Evolutionary conservation across 2,329 filamentous ascomycete genomes (phyloP).

Genomic region (Nothomitra cinnamomea): DNA sequence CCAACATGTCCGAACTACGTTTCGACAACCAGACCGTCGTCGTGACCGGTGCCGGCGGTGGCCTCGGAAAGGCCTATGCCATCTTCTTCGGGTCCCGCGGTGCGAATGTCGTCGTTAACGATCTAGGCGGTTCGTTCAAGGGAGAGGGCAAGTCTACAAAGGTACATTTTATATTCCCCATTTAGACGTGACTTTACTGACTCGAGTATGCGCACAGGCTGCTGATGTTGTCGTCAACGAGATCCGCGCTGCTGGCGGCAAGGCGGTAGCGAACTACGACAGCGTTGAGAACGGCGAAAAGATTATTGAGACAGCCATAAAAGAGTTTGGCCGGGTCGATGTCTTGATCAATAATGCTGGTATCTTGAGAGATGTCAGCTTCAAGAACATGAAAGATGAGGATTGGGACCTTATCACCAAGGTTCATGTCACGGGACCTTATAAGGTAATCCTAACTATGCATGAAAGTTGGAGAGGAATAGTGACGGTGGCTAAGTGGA

Average conservation of each 20-base stretch:
- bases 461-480: background rate
- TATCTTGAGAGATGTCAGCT: slow-evolving; percentile 85
- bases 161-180: slow-evolving; percentile 32
- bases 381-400: slow-evolving; percentile 95
- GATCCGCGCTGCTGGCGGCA: slow-evolving; percentile 76
- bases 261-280: slow-evolving; percentile 96
- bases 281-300: slow-evolving; percentile 81
- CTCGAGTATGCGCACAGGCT: slow-evolving; percentile 32
- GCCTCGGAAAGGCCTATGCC: slow-evolving; percentile 67
- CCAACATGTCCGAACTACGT: slow-evolving; percentile 50
- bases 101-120: slow-evolving; percentile 91
- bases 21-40: slow-evolving; percentile 84
- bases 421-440: slow-evolving; percentile 84
- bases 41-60: slow-evolving; percentile 72
- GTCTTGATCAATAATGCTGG: slow-evolving; percentile 96
- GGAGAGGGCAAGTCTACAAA: slow-evolving; percentile 78
- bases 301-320: slow-evolving; percentile 81
- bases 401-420: slow-evolving; percentile 94
- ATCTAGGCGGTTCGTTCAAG: slow-evolving; percentile 83
- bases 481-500: slow-evolving; percentile 9
- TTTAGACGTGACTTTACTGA: background rate
- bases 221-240: slow-evolving; percentile 71
- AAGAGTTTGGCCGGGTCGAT: slow-evolving; percentile 73
- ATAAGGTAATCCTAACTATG: slow-evolving; percentile 41
- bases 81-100: slow-evolving; percentile 83